Base-by-base conservation (phyloP, 345 rosid genomes). In the Euclidium syriacum region DNA sequence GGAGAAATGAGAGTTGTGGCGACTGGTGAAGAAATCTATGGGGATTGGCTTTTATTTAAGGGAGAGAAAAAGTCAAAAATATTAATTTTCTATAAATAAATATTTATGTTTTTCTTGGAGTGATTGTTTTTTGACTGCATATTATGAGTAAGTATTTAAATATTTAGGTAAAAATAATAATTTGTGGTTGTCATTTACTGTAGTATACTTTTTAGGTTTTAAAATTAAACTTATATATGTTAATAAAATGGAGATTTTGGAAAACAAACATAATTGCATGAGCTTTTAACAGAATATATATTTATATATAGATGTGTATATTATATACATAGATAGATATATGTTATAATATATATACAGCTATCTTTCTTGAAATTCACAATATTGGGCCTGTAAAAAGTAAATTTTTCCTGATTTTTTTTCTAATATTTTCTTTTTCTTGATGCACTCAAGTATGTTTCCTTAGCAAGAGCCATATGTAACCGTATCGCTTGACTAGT, bases 41-140 rank as follows among this genome's bases (percentile, higher is more conserved):
- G 49, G 64, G 62, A 64, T 63, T 73, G 68, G 68, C 73, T 33
- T 71, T 54, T 71, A 71, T 71, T 71, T 64, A 71, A 63, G 65
- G 63, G 64, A 33, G 32, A 38, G 79, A 58, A 72, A 72, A 72
- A 71, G 78, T 76, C 79, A 76, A 77, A 27, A 41, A 46, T 7
- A 15, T 52, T 47, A n/a, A 16, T 65, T 54, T 59, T 41, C 51
- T 61, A 53, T 68, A 53, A 67, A 69, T 60, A 60, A 23, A 39
- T 52, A 14, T 29, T 46, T 69, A n/a, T n/a, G n/a, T n/a, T n/a
- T n/a, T n/a, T n/a, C n/a, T n/a, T n/a, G n/a, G n/a, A n/a, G n/a
- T n/a, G n/a, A n/a, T n/a, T n/a, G n/a, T n/a, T n/a, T n/a, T n/a
- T n/a, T n/a, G n/a, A n/a, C n/a, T n/a, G n/a, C n/a, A n/a, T n/a